A percentile compares a stretch with the other conserved stretches of the same genome.
Evolutionary conservation across 768 basidiomycete genomes (phyloP).

Genomic region (Filobasidium floriforme): DNA sequence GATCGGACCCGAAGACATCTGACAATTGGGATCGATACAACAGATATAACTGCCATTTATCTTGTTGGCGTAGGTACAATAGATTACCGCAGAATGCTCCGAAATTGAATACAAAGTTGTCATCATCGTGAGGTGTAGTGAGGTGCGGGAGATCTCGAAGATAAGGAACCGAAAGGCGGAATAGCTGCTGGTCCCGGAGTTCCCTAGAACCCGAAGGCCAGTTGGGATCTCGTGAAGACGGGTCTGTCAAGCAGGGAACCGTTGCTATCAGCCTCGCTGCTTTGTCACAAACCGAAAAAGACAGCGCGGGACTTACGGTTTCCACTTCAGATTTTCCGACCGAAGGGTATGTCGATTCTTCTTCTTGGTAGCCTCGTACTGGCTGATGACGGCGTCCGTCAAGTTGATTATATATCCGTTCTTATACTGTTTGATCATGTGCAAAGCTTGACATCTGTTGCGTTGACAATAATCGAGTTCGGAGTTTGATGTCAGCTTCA

Average conservation of each 20-base stretch:
- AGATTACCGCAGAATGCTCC: too few species aligned
- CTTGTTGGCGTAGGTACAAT: too few species aligned
- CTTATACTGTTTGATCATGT: slow-evolving; percentile 93
- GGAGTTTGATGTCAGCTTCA: not conserved
- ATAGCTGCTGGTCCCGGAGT: not conserved
- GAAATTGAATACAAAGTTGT: too few species aligned
- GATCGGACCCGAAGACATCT: too few species aligned
- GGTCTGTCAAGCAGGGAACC: too few species aligned
- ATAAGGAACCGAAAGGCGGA: not conserved
- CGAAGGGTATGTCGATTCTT: slow-evolving; percentile 75
- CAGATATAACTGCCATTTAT: too few species aligned
- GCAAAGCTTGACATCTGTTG: slow-evolving; percentile 78
- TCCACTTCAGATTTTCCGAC: slow-evolving; percentile 77
- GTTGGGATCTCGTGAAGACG: slow-evolving; percentile 9
- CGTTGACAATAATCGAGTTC: slow-evolving; percentile 1
- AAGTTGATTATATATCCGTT: slow-evolving; percentile 88
- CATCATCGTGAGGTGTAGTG: too few species aligned
- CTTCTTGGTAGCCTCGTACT: slow-evolving; percentile 71
- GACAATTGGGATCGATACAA: too few species aligned
- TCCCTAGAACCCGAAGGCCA: slow-evolving; percentile 14
- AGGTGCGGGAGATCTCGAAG: not conserved
- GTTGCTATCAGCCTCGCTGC: too few species aligned
- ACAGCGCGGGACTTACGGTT: slow-evolving; percentile 60
- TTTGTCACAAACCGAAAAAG: too few species aligned
- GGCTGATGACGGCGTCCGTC: slow-evolving; percentile 81